These are phyloP conservation scores for Castanea crenata DNA, from an alignment of 306 rosid species.

Conservation along the genomic window DNA sequence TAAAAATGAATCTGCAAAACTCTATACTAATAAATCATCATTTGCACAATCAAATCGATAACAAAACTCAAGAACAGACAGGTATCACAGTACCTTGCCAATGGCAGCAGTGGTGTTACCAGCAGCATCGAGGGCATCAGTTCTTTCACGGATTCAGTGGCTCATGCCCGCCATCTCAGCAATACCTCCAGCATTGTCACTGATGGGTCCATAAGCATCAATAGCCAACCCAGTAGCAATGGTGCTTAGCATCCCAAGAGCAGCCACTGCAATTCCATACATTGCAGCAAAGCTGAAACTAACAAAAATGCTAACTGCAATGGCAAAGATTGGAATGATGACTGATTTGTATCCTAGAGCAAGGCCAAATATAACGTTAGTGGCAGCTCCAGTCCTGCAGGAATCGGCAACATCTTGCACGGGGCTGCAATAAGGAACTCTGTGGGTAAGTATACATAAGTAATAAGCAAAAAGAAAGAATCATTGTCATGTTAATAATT, in stretches of 20 bases:
- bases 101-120: constrained; percentile 90
- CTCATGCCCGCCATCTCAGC: constrained; percentile 93
- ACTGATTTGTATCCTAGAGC: constrained; percentile 77
- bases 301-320: constrained; percentile 72
- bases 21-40: not conserved
- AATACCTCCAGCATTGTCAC: constrained; percentile 87
- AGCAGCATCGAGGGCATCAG: constrained; percentile 86
- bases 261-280: constrained; percentile 78
- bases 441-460: not conserved
- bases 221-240: constrained; percentile 78
- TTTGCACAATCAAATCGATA: not conserved
- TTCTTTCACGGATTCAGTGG: constrained; percentile 83
- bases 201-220: constrained; percentile 82
- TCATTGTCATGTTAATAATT: not conserved
- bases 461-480: not conserved
- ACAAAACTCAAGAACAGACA: not conserved
- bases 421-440: constrained; percentile 46
- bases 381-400: constrained; percentile 87
- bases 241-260: constrained; percentile 83
- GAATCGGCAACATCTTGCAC: constrained; percentile 93
- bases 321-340: constrained; percentile 70
- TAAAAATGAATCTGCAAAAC: not conserved
- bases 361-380: constrained; percentile 86
- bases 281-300: constrained; percentile 78
- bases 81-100: constrained; percentile 56